These are phyloP conservation scores for Cymbopogon citratus DNA, from an alignment of 176 grass and related monocot genomes.

Conservation along the genomic window DNA sequence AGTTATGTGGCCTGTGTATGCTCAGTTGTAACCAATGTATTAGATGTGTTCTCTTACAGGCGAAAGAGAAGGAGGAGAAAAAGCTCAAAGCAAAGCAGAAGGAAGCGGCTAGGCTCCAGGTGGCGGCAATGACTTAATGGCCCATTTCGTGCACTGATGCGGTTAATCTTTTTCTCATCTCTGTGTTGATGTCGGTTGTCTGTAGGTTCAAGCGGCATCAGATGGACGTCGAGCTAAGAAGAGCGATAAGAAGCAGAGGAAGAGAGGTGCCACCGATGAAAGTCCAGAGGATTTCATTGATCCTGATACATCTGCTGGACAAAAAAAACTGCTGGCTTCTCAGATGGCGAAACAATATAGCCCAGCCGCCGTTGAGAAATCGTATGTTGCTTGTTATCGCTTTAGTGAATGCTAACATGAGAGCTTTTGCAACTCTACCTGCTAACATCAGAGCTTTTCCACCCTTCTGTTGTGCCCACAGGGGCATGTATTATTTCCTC, in stretches of 20 bases:
- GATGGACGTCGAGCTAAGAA: conserved; percentile 41
- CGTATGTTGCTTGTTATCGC: conserved; percentile 30
- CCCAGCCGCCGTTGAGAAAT: conserved; percentile 59
- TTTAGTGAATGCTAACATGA: neutral
- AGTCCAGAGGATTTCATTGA: conserved; percentile 63
- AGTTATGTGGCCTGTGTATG: neutral
- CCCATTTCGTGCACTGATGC: neutral
- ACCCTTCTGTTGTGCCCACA: too few relatives aligned
- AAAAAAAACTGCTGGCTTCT: conserved; percentile 52
- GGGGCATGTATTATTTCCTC: too few relatives aligned
- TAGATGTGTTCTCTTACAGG: conserved; percentile 26
- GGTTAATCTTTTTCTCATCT: neutral
- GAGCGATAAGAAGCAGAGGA: conserved; percentile 57
- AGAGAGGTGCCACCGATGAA: conserved; percentile 36
- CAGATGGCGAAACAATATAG: conserved; percentile 84
- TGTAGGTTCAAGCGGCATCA: conserved; percentile 43
- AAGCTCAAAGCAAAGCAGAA: conserved; percentile 61
- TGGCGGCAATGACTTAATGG: neutral
- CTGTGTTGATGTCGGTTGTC: neutral
- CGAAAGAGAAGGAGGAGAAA: conserved; percentile 64
- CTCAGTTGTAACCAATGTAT: neutral
- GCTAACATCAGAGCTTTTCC: too few relatives aligned
- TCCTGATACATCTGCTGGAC: conserved; percentile 44
- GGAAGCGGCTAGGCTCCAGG: conserved; percentile 48
- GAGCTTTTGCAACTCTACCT: neutral